Evolutionary conservation across 768 basidiomycete species (phyloP), one percentile per base, ranked within the genome.

Genomic region (Auricularia cornea): DNA sequence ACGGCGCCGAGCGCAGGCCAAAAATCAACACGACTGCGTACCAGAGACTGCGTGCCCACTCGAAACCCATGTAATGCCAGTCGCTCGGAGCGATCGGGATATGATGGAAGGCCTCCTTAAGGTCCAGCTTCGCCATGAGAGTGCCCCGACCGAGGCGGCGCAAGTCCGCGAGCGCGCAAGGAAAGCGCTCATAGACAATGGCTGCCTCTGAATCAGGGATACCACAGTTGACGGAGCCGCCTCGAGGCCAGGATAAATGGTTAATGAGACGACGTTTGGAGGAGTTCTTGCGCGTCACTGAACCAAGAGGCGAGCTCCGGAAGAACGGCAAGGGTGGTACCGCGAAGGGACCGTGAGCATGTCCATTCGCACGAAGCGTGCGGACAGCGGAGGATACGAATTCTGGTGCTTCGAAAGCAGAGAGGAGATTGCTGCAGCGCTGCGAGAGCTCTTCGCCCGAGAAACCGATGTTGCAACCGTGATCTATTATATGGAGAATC

Each of bases 61-160:
- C 59, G 56, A 74, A 73, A 6, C 78, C 74, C 3, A 78, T 65
- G 10, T 72, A 71, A 33, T 69, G 72, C 71, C 72, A 74, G 63
- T 78, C 76, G 0, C 56, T 61, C 1, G 64, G 59, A 6, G 67
- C 65, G 1, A 78, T 68, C 1, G 74, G 76, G 38, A 78, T 73
- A 51, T 77, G 77, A 26, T 70, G 68, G 62, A 78, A 79, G 0
- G 76, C 77, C 1, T 35, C 33, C 33, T 35, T 35, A 6, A 35
- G 33, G 33, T 35, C 33, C 33, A 35, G 14, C 2, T 35, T 35
- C 33, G 33, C 33, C 33, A 35, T 35, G 1, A 35, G 2, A 35
- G 33, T 35, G 33, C 33, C 33, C 1, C 33, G 33, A 35, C 33
- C 33, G 8, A 35, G 2, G 6, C 33, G 2, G 8, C 33, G 33